A percentile compares a stretch with the other conserved stretches of the same genome.
These are phyloP conservation scores for Tolypocladium ovalisporum DNA, from an alignment of 2,329 filamentous ascomycete genomes.

Conservation along the genomic window DNA sequence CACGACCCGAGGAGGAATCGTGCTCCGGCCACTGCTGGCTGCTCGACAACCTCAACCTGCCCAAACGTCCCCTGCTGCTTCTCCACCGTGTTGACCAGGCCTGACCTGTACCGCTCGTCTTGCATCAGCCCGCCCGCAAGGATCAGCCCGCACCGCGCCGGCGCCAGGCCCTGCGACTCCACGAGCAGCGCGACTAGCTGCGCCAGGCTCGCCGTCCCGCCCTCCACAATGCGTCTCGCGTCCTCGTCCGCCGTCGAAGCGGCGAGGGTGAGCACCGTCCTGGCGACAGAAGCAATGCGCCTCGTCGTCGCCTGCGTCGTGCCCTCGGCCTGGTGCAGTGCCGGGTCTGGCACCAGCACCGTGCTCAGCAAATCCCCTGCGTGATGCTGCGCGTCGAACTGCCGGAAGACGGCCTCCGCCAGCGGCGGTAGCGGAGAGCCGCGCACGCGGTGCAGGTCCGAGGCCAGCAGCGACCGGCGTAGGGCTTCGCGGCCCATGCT, in stretches of 20 bases:
- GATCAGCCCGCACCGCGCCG: slow-evolving; percentile 6
- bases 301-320: slow-evolving; percentile 3
- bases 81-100: slow-evolving; percentile 3
- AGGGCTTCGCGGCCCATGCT: slow-evolving; percentile 25
- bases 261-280: slow-evolving; percentile 8
- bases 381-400: slow-evolving; percentile 7
- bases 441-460: slow-evolving; percentile 13
- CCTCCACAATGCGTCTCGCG: slow-evolving; percentile 7
- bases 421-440: slow-evolving; percentile 1
- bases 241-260: slow-evolving; percentile 3
- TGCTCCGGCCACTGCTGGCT: slow-evolving; percentile 8
- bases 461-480: slow-evolving; percentile 16
- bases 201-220: slow-evolving; percentile 8
- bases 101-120: slow-evolving; percentile 5
- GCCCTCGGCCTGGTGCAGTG: neutral
- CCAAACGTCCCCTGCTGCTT: slow-evolving; percentile 6
- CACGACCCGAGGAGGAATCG: neutral
- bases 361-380: slow-evolving; percentile 8
- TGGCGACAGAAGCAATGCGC: slow-evolving; percentile 10
- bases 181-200: slow-evolving; percentile 7
- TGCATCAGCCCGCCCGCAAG: slow-evolving; percentile 13
- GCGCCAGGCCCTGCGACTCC: slow-evolving; percentile 5
- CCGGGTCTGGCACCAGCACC: slow-evolving; percentile 6
- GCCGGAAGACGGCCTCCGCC: slow-evolving; percentile 6
- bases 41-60: slow-evolving; percentile 5